A percentile compares a stretch with the other conserved stretches of the same genome.
These are phyloP conservation scores for Taphrina betulina DNA, from an alignment of 1,139 yeast genomes.

Conservation along the genomic window DNA sequence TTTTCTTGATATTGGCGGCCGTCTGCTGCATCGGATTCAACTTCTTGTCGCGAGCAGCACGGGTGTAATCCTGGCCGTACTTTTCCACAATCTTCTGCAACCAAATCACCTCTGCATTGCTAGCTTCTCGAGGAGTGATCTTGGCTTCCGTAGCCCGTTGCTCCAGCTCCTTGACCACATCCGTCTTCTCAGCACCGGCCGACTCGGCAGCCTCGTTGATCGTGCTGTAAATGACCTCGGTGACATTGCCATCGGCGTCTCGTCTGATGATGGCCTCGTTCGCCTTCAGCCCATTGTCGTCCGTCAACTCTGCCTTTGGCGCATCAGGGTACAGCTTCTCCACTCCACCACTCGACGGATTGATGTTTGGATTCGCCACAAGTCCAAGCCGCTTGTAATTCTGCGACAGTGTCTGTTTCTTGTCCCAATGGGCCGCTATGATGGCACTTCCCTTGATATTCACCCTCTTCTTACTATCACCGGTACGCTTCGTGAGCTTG, in stretches of 20 bases:
- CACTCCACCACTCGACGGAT: slow-evolving; percentile 9
- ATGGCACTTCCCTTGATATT: slow-evolving; percentile 57
- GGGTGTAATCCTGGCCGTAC: slow-evolving; percentile 83
- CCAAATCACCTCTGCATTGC: slow-evolving; percentile 78
- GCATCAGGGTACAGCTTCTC: slow-evolving; percentile 31
- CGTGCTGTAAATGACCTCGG: slow-evolving; percentile 70
- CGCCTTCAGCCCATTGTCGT: slow-evolving; percentile 49
- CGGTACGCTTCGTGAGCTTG: slow-evolving; percentile 22
- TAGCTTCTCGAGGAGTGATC: slow-evolving; percentile 50
- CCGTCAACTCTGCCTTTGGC: slow-evolving; percentile 3
- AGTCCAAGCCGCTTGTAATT: slow-evolving; percentile 48
- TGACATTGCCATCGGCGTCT: slow-evolving; percentile 69
- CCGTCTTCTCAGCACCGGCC: slow-evolving; percentile 5
- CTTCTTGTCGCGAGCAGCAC: slow-evolving; percentile 82
- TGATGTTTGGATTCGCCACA: slow-evolving; percentile 12
- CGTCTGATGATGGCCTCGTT: slow-evolving; percentile 76
- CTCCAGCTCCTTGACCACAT: slow-evolving; percentile 66
- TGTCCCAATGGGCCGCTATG: slow-evolving; percentile 89
- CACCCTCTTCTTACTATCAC: slow-evolving; percentile 24
- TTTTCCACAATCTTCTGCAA: slow-evolving; percentile 61
- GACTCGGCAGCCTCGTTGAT: slow-evolving; percentile 38
- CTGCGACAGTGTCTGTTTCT: slow-evolving; percentile 72
- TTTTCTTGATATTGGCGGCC: slow-evolving; percentile 33
- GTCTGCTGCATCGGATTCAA: slow-evolving; percentile 36
- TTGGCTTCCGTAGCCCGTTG: slow-evolving; percentile 60